phyloP scores from a whole-genome alignment of 2,329 filamentous ascomycete genomes.

The Karstenula rhodostoma region DNA sequence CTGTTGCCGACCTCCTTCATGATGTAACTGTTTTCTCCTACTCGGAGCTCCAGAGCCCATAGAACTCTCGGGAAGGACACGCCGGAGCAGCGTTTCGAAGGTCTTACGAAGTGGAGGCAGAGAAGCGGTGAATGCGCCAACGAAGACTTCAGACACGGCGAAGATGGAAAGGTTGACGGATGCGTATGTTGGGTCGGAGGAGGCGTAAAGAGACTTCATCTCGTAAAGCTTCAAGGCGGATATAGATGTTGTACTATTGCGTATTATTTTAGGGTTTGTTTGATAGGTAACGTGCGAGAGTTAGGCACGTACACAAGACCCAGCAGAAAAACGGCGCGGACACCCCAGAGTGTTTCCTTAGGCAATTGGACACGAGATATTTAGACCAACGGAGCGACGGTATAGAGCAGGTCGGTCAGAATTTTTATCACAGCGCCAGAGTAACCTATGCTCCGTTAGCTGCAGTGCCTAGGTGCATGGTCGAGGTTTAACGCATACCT shows the following conservation, averaged over 20 bases:
- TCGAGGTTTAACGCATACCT: too few relatives aligned
- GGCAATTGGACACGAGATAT: constrained; percentile 34
- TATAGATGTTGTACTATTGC: constrained; percentile 34
- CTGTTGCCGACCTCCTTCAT: background rate
- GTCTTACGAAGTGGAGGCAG: constrained; percentile 35
- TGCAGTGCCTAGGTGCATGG: too few relatives aligned
- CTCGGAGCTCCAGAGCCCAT: too few relatives aligned
- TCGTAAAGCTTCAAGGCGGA: constrained; percentile 40
- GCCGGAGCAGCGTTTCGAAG: constrained; percentile 19
- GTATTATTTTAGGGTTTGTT: too few relatives aligned
- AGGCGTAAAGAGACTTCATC: constrained; percentile 30
- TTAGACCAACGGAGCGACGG: constrained; percentile 39
- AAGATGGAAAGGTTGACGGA: constrained; percentile 37
- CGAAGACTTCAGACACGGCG: constrained; percentile 29
- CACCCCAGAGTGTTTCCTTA: constrained; percentile 37
- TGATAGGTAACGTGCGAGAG: too few relatives aligned
- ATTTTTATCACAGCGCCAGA: constrained; percentile 23
- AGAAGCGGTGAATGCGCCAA: constrained; percentile 21
- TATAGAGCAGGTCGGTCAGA: constrained; percentile 40
- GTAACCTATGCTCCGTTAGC: too few relatives aligned
- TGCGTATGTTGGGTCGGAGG: constrained; percentile 35
- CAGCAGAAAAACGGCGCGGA: constrained; percentile 39
- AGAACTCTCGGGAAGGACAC: too few relatives aligned
- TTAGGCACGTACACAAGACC: constrained; percentile 35
- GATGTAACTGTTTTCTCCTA: too few relatives aligned